Base-by-base conservation (phyloP, 2,329 filamentous ascomycete species). In the Beauveria brongniartii region DNA sequence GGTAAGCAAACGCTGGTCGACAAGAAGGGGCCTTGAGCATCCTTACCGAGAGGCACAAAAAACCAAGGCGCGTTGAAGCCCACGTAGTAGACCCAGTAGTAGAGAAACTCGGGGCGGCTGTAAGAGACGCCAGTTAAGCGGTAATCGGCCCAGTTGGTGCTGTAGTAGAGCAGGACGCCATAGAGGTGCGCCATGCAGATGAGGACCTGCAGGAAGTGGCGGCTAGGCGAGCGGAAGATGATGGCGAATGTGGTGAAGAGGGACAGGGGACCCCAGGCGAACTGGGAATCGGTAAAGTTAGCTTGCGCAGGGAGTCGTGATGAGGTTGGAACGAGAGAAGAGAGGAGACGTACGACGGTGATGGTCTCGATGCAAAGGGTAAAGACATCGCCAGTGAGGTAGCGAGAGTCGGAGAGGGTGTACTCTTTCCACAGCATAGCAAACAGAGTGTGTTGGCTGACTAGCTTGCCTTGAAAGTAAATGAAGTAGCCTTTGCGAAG, bases 401-500 rank as follows among this genome's bases (percentile, higher is more conserved):
- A 96, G 48, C 92, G 82, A 59, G 91, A 95, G 75, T 96, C 92
- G 2, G 90, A 92, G 40, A 92, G 80, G 3, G 90, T 82, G 71
- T 96, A 96, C 74, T 96, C 92, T 71, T 96, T 96, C 92, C 92
- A 96, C 50, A 96, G 78, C 76, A 96, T 91, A 3, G 88, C 90
- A 61, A 92, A 88, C 8, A 94, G 75, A 59, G 87, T 85, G 70
- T 91, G 87, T 63, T 84, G 84, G 12, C 82, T 77, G 0, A 86
- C 84, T 71, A 96, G 80, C 26, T 75, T 77, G 24, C 77, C 74
- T 71, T 90, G 88, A 70, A 92, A 85, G 64, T 83, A 73, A 64
- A 92, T 80, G 70, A 91, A 95, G 73, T 95, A 96, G 43, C 87
- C 84, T 37, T 86, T 86, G 48, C 1, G 3, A 10, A 41, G 9